Conservation (phyloP, 192 early-diverging fungal genomes). For the Dispira parvispora region DNA sequence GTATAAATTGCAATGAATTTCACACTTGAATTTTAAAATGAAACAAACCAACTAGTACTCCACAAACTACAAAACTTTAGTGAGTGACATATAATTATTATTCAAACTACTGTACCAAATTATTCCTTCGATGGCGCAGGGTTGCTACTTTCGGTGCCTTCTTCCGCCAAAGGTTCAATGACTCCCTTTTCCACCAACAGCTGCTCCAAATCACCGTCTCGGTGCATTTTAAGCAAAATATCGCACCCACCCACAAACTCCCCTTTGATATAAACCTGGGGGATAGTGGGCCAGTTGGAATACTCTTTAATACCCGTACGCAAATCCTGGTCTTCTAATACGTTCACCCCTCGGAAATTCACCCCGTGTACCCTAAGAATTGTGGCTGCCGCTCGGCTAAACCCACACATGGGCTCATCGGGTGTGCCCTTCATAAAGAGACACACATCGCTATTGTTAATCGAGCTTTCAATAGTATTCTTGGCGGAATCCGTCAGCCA, state of each 20-base stretch:
- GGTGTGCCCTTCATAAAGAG: slow-evolving; percentile 98
- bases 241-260: slow-evolving; percentile 93
- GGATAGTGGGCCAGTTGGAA: slow-evolving; percentile 86
- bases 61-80: no score
- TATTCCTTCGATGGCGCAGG: no score
- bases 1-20: no score
- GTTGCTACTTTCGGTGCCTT: no score
- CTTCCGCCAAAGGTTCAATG: slow-evolving; percentile 5
- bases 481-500: slow-evolving; percentile 22
- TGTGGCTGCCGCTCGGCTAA: slow-evolving; percentile 84
- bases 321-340: slow-evolving; percentile 78
- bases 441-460: slow-evolving; percentile 50
- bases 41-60: no score
- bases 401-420: slow-evolving; percentile 84
- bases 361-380: slow-evolving; percentile 62
- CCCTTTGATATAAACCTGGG: slow-evolving; percentile 90
- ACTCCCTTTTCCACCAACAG: slow-evolving; percentile 55
- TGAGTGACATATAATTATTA: no score
- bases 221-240: slow-evolving; percentile 76
- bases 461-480: slow-evolving; percentile 27
- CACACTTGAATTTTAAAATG: no score
- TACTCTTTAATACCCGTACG: slow-evolving; percentile 91
- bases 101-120: no score
- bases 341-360: slow-evolving; percentile 61
- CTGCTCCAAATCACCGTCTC: slow-evolving; percentile 74